Base-by-base conservation (phyloP, 352 stramenopile species). In the Globisporangium lucens region DNA sequence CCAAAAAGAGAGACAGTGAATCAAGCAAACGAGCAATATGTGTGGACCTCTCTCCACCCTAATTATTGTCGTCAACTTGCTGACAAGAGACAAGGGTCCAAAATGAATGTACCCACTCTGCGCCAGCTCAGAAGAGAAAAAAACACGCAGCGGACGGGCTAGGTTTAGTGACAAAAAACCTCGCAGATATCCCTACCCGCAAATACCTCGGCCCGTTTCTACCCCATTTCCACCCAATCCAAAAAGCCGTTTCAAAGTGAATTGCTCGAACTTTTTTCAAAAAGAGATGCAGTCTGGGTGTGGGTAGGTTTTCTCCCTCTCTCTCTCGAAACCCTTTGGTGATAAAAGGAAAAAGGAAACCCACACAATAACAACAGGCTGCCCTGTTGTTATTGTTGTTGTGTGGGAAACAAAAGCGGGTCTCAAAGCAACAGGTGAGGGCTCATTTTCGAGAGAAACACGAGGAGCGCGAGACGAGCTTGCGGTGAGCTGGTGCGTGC, bases 71-170 rank as follows among this genome's bases (percentile, higher is more conserved):
- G 8, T 56, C n/a, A 30, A 30, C n/a, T 33, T 24, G 24, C 20
- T 47, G 41, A 3, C 5, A 53, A 53, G n/a, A 53, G 22, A 30
- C 47, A 55, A 30, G 56, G 56, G 56, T 17, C 9, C 56, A 29
- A 51, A 17, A 47, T 52, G 56, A 17, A 47, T 52, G 56, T 51
- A 62, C 56, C 56, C 56, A 62, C 56, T 62, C 56, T 61, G 55
- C 35, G 8, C 53, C 35, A 24, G 29, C 53, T 43, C 36, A 17
- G 36, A 43, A 43, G 24, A n/a, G 9, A 15, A 9, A 59, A 8
- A n/a, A 43, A 60, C 13, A 3, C 12, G 30, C 13, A 43, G 53
- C 29, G 12, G 17, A n/a, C 13, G 53, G 17, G 22, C 1, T 43
- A 43, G 38, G 38, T 20, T 1, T 15, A 58, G 52, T 7, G 38